Evolutionary conservation across 345 rosid species (phyloP).

Genomic region (Excoecaria agallocha): DNA sequence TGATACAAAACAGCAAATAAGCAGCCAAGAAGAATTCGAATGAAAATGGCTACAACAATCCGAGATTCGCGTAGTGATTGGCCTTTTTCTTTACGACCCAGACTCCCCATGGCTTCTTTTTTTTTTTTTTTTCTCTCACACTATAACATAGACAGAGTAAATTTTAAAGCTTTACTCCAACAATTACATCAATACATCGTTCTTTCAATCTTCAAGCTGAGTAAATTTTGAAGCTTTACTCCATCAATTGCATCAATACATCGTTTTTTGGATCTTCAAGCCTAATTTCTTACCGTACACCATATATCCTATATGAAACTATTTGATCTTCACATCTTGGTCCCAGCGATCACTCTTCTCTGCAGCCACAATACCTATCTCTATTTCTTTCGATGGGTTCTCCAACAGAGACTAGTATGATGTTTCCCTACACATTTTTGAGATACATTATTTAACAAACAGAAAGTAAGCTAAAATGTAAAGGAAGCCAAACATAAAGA

Average conservation of each 20-base stretch:
- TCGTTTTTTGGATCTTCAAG: background rate
- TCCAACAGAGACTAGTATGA: too few species aligned
- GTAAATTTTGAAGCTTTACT: background rate
- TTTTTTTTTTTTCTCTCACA: background rate
- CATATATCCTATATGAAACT: background rate
- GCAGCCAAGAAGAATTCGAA: constrained; percentile 74
- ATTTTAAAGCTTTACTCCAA: too few species aligned
- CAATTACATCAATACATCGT: too few species aligned
- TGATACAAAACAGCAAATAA: constrained; percentile 64
- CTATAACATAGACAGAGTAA: background rate
- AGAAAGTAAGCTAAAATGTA: too few species aligned
- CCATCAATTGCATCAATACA: background rate
- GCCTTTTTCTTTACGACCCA: constrained; percentile 72
- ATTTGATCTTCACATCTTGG: too few species aligned
- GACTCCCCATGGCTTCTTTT: constrained; percentile 62
- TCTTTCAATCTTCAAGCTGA: too few species aligned
- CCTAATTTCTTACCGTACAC: background rate
- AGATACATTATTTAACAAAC: too few species aligned
- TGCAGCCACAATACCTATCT: too few species aligned
- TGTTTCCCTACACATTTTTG: too few species aligned
- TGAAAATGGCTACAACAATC: constrained; percentile 58
- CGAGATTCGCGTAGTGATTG: constrained; percentile 66
- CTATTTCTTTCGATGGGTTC: too few species aligned
- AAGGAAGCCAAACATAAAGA: too few species aligned
- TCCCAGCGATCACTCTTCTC: too few species aligned